Conservation (phyloP, 83 land plant species). For the Picea mariana region DNA sequence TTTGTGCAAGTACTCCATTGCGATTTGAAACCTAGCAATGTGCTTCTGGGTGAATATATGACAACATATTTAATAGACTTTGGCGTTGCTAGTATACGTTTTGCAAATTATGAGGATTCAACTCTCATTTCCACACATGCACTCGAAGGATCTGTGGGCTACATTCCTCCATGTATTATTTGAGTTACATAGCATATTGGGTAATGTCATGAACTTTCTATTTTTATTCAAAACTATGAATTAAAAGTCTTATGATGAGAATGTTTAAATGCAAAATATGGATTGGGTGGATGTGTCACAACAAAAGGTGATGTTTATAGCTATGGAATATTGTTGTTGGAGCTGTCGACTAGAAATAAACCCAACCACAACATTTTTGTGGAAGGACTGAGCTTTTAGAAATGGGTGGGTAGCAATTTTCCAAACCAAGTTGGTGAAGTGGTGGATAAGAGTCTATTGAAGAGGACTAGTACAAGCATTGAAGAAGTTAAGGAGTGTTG, state of each 20-base stretch:
- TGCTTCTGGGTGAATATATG: slow-evolving; percentile 3
- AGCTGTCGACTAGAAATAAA: background rate
- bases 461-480: no score
- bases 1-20: background rate
- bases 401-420: background rate
- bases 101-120: background rate
- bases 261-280: background rate
- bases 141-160: background rate
- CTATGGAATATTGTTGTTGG: background rate
- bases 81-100: background rate
- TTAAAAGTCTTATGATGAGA: background rate
- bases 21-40: slow-evolving; percentile 17
- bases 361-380: background rate
- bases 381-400: background rate
- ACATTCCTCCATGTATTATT: slow-evolving; percentile 20
- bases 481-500: no score
- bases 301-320: slow-evolving; percentile 4
- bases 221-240: background rate
- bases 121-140: background rate
- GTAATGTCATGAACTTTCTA: background rate
- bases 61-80: slow-evolving; percentile 9
- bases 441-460: no score
- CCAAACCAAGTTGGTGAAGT: background rate
- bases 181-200: background rate
- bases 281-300: background rate